Evolutionary conservation across 352 stramenopile genomes (phyloP), one percentile per base, ranked within the genome.

Genomic region (Phytopythium boreale): DNA sequence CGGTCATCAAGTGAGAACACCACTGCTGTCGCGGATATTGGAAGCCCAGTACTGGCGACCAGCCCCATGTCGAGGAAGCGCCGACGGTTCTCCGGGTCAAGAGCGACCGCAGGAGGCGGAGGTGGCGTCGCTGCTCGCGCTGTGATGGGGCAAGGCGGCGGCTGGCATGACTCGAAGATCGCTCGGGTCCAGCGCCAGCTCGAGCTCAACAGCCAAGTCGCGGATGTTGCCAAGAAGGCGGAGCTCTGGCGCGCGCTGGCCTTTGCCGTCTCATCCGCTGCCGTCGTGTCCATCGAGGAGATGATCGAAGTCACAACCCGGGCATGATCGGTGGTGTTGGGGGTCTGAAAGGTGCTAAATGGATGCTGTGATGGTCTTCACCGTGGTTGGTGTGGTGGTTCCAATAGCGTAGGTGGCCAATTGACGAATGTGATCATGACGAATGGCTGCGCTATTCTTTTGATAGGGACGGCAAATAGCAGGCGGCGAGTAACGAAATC

Each of bases 141-240:
- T 14, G 47, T 34, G 24, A 29, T 20, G 47, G 47, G 22, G 2
- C 47, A 39, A 8, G 43, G 17, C 5, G 27, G 27, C 20, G 43
- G 22, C n/a, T 24, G 52, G 19, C 29, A 29, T 31, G n/a, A 55
- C 15, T 49, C 39, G 6, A 59, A 64, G 22, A 43, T 72, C n/a
- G 63, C 67, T 19, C 49, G 51, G 14, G 68, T 82, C 9, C 65
- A 82, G 61, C 69, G 69, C 15, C 55, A 39, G 19, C 64, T 82
- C 44, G 68, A 75, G 39, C 55, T 70, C 41, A 52, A 63, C 22
- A 67, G 75, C 43, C 71, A 63, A n/a, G 37, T 82, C 20, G 57
- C 65, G 2, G 74, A 79, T 44, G 69, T 79, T 59, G 61, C 71
- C 15, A 81, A 81, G 65, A 81, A 79, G 49, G 67, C 71, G 12